Evolutionary conservation across 2,329 filamentous ascomycete genomes (phyloP).

Genomic region (Penicillium sp.): DNA sequence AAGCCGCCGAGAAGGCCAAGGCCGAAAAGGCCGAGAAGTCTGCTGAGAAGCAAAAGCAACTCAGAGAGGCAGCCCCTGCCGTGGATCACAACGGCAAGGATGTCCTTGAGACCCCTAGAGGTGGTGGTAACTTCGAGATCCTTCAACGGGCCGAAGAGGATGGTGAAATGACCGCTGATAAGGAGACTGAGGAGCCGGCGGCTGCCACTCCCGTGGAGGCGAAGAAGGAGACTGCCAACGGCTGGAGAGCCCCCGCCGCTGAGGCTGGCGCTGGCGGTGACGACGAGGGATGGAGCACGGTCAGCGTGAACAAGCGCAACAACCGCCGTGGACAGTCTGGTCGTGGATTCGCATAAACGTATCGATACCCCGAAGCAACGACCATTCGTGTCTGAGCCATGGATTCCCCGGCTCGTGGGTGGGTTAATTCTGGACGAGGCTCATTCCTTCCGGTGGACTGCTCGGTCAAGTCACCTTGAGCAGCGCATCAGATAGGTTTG

Average conservation of each 20-base stretch:
- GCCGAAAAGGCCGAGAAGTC: conserved; percentile 66
- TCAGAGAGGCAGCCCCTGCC: conserved; percentile 34
- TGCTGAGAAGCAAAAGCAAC: conserved; percentile 57
- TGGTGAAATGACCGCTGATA: conserved; percentile 51
- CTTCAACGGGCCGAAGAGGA: conserved; percentile 52
- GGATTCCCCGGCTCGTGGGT: conserved; percentile 11
- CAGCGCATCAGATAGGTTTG: not conserved
- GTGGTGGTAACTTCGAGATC: conserved; percentile 55
- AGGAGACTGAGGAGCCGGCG: conserved; percentile 51
- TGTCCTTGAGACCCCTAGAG: conserved; percentile 40
- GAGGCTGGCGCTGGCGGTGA: conserved; percentile 34
- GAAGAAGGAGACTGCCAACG: conserved; percentile 53
- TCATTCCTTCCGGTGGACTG: not conserved
- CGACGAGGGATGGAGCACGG: conserved; percentile 52
- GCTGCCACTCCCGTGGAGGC: conserved; percentile 48
- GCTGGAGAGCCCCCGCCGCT: conserved; percentile 43
- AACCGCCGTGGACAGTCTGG: conserved; percentile 44
- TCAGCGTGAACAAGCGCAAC: conserved; percentile 45
- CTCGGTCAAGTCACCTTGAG: conserved; percentile 1
- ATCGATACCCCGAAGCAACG: conserved; percentile 35
- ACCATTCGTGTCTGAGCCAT: conserved; percentile 10
- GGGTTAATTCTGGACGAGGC: conserved; percentile 7
- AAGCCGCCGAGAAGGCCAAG: conserved; percentile 81
- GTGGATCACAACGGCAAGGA: conserved; percentile 45
- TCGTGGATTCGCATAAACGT: conserved; percentile 42